phyloP scores from a whole-genome alignment of 1,284 basidiomycete species.

The Porogramme epimiltina region DNA sequence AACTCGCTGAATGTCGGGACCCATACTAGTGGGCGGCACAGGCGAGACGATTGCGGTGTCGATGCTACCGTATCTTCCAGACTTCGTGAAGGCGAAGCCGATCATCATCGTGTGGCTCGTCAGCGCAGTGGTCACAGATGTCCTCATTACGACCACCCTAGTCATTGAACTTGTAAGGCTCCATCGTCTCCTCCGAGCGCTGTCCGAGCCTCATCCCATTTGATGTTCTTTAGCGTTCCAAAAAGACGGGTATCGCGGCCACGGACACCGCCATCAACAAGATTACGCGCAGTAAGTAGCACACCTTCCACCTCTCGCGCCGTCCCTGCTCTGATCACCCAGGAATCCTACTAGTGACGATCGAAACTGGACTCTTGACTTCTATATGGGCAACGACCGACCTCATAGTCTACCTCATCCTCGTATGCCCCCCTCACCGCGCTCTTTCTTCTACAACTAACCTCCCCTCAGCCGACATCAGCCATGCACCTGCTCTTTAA shows the following conservation, averaged over 20 bases:
- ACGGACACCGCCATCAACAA: neutral
- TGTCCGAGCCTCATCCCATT: neutral
- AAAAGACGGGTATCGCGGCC: neutral
- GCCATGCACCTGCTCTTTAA: slow-evolving; percentile 31
- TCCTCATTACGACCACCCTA: neutral
- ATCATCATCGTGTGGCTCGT: neutral
- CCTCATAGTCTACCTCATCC: neutral
- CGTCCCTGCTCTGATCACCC: neutral
- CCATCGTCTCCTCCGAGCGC: neutral
- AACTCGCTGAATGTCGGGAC: neutral
- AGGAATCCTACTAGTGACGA: neutral
- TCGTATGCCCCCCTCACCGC: too few relatives aligned
- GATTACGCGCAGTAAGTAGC: neutral
- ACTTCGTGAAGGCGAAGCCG: neutral
- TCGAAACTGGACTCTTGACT: neutral
- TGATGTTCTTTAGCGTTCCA: neutral
- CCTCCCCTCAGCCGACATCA: neutral
- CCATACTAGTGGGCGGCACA: neutral
- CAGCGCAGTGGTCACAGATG: neutral
- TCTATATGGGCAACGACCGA: neutral
- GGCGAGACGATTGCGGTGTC: neutral
- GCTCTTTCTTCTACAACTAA: too few relatives aligned
- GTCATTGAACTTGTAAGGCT: neutral
- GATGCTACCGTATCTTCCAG: neutral
- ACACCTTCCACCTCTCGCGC: neutral